Conservation (phyloP, 140 eudicot genomes). For the Anethum foeniculum region DNA sequence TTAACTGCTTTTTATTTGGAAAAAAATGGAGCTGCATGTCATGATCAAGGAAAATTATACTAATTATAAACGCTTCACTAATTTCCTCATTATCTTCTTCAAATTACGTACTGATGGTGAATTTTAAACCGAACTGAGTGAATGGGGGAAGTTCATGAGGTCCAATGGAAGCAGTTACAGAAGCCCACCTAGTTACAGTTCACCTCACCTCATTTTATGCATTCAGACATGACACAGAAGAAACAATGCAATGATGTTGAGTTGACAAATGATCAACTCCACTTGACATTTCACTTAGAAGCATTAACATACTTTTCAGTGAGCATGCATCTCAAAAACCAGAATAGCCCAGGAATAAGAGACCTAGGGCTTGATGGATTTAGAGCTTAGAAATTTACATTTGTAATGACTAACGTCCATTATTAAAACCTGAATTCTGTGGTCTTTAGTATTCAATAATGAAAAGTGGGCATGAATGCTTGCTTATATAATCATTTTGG, state of each 20-base stretch:
- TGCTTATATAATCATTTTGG: neutral
- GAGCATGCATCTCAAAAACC: slow-evolving; percentile 1
- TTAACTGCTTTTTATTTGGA: neutral
- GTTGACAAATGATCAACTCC: neutral
- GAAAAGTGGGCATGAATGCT: neutral
- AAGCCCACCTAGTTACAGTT: neutral
- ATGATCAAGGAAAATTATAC: slow-evolving; percentile 1
- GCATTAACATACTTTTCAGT: neutral
- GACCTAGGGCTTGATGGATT: neutral
- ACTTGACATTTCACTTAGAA: neutral
- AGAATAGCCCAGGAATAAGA: neutral
- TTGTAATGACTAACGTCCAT: neutral
- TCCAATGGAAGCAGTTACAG: neutral
- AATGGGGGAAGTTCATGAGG: neutral
- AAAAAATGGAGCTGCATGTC: neutral
- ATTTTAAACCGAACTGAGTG: neutral
- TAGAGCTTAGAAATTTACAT: neutral
- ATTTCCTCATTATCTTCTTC: neutral
- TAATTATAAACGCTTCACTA: neutral
- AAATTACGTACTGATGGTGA: neutral
- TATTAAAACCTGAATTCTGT: neutral
- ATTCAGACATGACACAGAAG: neutral
- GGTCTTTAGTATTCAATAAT: neutral
- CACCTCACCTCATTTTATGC: neutral
- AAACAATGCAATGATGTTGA: neutral